A percentile compares a stretch with the other conserved stretches of the same genome.
Conservation (phyloP, 1,284 basidiomycete genomes). For the Ustilago xerochloae region DNA sequence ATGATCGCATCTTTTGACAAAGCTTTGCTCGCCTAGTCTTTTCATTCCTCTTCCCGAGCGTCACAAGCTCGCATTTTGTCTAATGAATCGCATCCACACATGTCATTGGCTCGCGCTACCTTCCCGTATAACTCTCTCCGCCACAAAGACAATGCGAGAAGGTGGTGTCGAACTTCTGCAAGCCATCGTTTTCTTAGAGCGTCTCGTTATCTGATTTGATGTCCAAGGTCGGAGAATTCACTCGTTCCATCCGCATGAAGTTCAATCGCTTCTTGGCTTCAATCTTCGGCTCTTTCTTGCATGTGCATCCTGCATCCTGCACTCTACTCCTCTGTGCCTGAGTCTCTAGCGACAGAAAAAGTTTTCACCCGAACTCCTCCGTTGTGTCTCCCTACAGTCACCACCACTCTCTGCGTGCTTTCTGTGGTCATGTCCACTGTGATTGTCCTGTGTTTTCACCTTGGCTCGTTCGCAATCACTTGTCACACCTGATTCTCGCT, state of each 20-base stretch:
- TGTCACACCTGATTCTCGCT: not conserved
- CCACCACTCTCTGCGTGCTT: too few species aligned
- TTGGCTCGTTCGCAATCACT: not conserved
- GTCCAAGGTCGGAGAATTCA: not conserved
- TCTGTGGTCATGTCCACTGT: too few species aligned
- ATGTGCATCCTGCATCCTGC: constrained; percentile 1
- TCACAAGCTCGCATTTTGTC: not conserved
- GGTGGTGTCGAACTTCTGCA: constrained; percentile 9
- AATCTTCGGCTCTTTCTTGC: constrained; percentile 1
- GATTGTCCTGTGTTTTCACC: too few species aligned
- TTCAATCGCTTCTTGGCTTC: constrained; percentile 12
- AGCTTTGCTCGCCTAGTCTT: not conserved
- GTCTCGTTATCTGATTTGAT: constrained; percentile 11
- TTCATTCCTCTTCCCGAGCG: not conserved
- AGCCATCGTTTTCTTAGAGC: not conserved
- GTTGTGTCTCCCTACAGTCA: not conserved
- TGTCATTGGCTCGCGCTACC: constrained; percentile 2
- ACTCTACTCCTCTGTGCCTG: constrained; percentile 10
- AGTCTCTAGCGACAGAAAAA: constrained; percentile 2
- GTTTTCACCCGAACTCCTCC: constrained; percentile 12
- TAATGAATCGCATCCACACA: not conserved
- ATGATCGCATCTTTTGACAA: constrained; percentile 4
- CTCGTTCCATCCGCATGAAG: constrained; percentile 17
- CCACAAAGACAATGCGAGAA: not conserved
- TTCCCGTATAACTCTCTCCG: not conserved